Evolutionary conservation across 257 asterid species (phyloP), one percentile per base, ranked within the genome.

Genomic region (Paraleonurus japonicus): DNA sequence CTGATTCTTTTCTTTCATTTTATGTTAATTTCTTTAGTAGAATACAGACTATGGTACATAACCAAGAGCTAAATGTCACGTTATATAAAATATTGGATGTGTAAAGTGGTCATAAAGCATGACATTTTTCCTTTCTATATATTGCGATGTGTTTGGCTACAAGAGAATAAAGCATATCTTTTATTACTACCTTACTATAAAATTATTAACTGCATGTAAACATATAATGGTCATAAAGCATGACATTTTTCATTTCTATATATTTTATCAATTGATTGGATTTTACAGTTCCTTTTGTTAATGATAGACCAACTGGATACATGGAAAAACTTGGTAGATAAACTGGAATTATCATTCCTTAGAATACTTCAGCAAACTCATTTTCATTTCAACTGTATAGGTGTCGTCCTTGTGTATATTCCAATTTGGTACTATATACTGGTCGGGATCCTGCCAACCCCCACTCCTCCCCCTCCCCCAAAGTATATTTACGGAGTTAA

Each of bases 91-190:
- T 3, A 26, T 45, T 17, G 15, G 15, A 12, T 63, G 67, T 39
- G 5, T 50, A 22, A 59, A 11, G 48, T n/a, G n/a, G n/a, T n/a
- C n/a, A n/a, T n/a, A n/a, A n/a, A n/a, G n/a, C n/a, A n/a, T n/a
- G n/a, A n/a, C n/a, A n/a, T n/a, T n/a, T n/a, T n/a, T n/a, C n/a
- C 30, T 1, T 50, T 27, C 28, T 70, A 35, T 17, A 15, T 24
- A 65, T 3, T 66, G 32, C 7, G 16, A 33, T 32, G 59, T n/a
- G 17, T 4, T n/a, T 4, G 20, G 7, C 13, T 28, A 30, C 22
- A 37, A 60, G 19, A 55, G 65, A 60, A 67, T 43, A 30, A 55
- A 57, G n/a, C 66, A 61, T 26, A 27, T 69, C 5, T 51, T 53
- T n/a, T 39, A 43, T 27, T 37, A 11, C 55, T 13, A 65, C 41